Evolutionary conservation across 1,284 basidiomycete species (phyloP).

Genomic region (Apiotrichum akiyoshidainum): DNA sequence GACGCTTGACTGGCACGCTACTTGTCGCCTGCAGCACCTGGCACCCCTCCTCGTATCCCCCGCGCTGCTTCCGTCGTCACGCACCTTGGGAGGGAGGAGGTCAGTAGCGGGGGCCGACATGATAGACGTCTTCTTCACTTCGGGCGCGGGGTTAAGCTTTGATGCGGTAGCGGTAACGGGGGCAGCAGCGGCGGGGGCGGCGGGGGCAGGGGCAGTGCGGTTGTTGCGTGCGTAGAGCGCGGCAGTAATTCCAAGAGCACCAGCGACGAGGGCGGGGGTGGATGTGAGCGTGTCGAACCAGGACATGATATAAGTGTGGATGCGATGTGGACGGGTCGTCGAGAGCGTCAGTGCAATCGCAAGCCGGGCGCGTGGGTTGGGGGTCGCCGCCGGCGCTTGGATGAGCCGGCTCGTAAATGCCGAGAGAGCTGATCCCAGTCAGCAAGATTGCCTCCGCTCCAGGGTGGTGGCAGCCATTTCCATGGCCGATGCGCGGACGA

Average conservation of each 20-base stretch:
- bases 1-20: too few relatives aligned
- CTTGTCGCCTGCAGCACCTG: too few relatives aligned
- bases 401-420: too few relatives aligned
- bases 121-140: slow-evolving; percentile 18
- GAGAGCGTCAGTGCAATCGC: neutral
- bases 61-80: slow-evolving; percentile 2
- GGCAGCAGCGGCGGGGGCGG: neutral
- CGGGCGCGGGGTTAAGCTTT: slow-evolving; percentile 18
- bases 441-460: too few relatives aligned
- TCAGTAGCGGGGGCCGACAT: slow-evolving; percentile 48
- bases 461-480: too few relatives aligned
- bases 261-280: slow-evolving; percentile 33
- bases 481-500: too few relatives aligned
- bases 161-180: neutral
- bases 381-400: too few relatives aligned
- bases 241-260: slow-evolving; percentile 34
- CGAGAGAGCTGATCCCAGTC: too few relatives aligned
- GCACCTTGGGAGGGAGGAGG: slow-evolving; percentile 46
- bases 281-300: slow-evolving; percentile 39
- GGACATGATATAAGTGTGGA: slow-evolving; percentile 18
- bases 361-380: too few relatives aligned
- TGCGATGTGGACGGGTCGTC: neutral
- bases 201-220: neutral
- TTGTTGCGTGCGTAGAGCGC: slow-evolving; percentile 2
- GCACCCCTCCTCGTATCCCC: too few relatives aligned